Evolutionary conservation across 495 filamentous ascomycete species (phyloP).

Genomic region (Cryomyces minteri): DNA sequence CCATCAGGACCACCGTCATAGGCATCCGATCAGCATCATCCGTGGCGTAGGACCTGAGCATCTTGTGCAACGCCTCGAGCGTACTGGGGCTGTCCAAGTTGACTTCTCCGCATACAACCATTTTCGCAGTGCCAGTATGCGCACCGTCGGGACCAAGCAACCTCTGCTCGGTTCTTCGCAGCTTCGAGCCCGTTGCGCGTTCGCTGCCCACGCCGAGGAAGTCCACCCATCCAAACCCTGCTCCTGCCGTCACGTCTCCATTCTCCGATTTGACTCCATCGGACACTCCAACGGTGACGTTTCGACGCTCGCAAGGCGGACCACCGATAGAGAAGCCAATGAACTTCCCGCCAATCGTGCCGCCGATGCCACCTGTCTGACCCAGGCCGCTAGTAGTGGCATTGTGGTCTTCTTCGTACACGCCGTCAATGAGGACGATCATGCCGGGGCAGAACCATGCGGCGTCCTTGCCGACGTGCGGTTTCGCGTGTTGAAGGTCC

Average conservation of each 20-base stretch:
- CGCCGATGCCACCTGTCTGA: conserved; percentile 62
- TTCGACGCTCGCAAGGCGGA: conserved; percentile 73
- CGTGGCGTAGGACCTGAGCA: conserved; percentile 51
- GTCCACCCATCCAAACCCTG: conserved; percentile 90
- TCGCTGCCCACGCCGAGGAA: conserved; percentile 86
- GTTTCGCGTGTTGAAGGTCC: conserved; percentile 61
- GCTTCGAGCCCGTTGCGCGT: conserved; percentile 59
- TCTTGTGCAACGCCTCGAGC: conserved; percentile 55
- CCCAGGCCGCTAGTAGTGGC: conserved; percentile 46
- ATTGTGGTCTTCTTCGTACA: conserved; percentile 82
- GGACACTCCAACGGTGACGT: conserved; percentile 54
- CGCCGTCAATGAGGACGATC: conserved; percentile 84
- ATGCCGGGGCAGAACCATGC: conserved; percentile 87
- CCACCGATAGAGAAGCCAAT: conserved; percentile 77
- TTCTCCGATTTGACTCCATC: conserved; percentile 23
- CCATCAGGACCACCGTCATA: conserved; percentile 59
- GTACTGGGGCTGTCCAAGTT: conserved; percentile 67
- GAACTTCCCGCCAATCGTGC: conserved; percentile 75
- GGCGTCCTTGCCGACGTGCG: conserved; percentile 58
- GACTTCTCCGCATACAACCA: conserved; percentile 64
- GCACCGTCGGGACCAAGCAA: conserved; percentile 19
- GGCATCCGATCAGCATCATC: conserved; percentile 47
- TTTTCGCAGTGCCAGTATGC: conserved; percentile 24
- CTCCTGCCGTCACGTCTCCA: conserved; percentile 34
- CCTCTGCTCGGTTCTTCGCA: conserved; percentile 46